Evolutionary conservation across 768 basidiomycete species (phyloP).

Genomic region (Pisolithus albus): DNA sequence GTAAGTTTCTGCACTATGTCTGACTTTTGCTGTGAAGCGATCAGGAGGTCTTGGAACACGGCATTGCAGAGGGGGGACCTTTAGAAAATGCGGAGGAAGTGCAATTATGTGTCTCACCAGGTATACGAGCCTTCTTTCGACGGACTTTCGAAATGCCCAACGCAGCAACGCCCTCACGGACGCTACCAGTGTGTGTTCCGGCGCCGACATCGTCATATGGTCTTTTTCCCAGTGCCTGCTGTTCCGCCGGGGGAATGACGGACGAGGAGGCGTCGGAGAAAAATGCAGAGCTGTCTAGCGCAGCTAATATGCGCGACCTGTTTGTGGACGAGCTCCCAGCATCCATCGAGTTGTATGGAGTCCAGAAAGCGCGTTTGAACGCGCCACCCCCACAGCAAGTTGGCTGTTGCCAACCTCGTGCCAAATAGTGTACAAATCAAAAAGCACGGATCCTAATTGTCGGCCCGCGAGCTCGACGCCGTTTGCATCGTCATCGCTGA

Average conservation of each 20-base stretch:
- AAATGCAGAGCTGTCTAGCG: constrained; percentile 4
- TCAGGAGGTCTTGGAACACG: no score
- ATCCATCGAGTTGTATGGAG: neutral
- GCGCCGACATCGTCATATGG: neutral
- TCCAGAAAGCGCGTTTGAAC: neutral
- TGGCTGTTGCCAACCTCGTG: no score
- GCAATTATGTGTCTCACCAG: neutral
- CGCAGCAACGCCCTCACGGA: neutral
- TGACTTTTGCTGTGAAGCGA: neutral
- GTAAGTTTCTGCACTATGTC: constrained; percentile 2
- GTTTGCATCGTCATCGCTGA: no score
- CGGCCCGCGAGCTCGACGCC: no score
- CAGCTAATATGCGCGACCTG: constrained; percentile 9
- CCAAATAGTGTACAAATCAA: no score
- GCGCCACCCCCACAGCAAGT: no score
- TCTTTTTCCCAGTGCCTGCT: constrained; percentile 5
- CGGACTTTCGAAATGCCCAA: neutral
- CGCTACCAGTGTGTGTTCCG: neutral
- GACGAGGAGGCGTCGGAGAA: neutral
- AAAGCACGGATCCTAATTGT: no score
- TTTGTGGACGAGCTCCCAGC: neutral
- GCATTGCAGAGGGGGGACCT: no score
- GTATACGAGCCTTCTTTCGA: neutral
- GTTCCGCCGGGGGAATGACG: neutral
- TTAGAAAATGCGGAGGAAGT: neutral